These are phyloP conservation scores for Lasiodiplodia citricola DNA, from an alignment of 2,329 filamentous ascomycete genomes.

Conservation along the genomic window DNA sequence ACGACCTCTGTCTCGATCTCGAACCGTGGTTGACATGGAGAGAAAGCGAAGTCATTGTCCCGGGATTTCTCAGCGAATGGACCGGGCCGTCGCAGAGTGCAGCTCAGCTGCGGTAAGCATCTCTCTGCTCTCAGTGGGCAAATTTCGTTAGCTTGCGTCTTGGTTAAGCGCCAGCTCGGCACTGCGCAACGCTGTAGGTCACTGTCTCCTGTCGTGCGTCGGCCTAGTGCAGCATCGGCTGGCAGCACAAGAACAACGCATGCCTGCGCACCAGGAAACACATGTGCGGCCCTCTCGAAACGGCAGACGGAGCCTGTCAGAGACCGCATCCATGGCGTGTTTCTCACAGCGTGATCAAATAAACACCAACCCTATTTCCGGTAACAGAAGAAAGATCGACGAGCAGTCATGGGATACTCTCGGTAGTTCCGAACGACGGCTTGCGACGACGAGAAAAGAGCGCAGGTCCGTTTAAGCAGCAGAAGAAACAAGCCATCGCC, in stretches of 20 bases:
- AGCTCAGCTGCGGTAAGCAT: no score
- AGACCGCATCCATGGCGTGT: background rate
- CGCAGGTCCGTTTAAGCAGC: conserved; percentile 12
- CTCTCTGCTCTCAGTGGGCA: background rate
- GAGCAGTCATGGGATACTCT: background rate
- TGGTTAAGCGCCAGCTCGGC: background rate
- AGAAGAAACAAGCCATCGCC: conserved; percentile 15
- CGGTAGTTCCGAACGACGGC: background rate
- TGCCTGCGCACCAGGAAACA: background rate
- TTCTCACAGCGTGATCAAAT: background rate
- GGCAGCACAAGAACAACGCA: conserved; percentile 9
- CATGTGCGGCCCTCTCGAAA: background rate
- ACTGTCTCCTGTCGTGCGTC: background rate
- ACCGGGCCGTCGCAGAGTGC: background rate
- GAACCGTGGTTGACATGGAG: background rate
- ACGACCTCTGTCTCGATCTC: background rate
- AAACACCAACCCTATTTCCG: background rate
- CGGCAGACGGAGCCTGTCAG: background rate
- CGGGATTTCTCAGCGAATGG: background rate
- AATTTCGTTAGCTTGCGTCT: no score
- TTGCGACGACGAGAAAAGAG: no score
- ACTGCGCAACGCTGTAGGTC: background rate
- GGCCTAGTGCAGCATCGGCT: conserved; percentile 8
- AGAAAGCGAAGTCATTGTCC: background rate
- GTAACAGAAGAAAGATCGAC: background rate